Conservation (phyloP, 2,329 filamentous ascomycete species). For the Neurospora crassa region DNA sequence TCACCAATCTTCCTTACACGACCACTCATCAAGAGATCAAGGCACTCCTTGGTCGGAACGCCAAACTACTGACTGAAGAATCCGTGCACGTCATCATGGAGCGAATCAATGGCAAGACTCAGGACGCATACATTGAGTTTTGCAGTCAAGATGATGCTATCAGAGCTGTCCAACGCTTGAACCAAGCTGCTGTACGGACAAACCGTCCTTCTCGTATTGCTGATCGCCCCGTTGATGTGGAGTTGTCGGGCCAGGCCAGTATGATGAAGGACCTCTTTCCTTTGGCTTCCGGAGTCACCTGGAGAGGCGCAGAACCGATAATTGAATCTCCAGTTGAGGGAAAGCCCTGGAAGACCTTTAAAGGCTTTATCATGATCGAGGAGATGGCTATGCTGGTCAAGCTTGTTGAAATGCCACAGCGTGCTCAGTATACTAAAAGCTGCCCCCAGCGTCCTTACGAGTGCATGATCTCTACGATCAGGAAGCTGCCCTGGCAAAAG, state of each 20-base stretch:
- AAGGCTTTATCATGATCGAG: slow-evolving; percentile 50
- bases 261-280: slow-evolving; percentile 57
- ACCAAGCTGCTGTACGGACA: slow-evolving; percentile 19
- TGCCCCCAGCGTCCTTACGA: slow-evolving; percentile 58
- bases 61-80: slow-evolving; percentile 46
- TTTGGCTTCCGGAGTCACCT: slow-evolving; percentile 43
- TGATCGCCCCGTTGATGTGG: slow-evolving; percentile 46
- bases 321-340: slow-evolving; percentile 25
- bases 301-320: slow-evolving; percentile 38
- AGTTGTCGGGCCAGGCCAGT: slow-evolving; percentile 43
- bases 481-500: slow-evolving; percentile 54
- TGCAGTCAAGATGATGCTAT: slow-evolving; percentile 41
- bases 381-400: slow-evolving; percentile 56
- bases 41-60: slow-evolving; percentile 49
- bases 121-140: slow-evolving; percentile 53
- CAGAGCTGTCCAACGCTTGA: slow-evolving; percentile 38
- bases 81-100: slow-evolving; percentile 57
- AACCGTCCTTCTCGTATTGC: slow-evolving; percentile 39
- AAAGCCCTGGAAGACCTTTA: slow-evolving; percentile 43
- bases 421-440: slow-evolving; percentile 42
- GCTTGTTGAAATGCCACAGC: slow-evolving; percentile 50
- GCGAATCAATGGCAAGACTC: slow-evolving; percentile 50
- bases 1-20: slow-evolving; percentile 46
- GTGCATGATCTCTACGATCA: slow-evolving; percentile 53
- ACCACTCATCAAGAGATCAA: slow-evolving; percentile 45